Evolutionary conservation across 2,329 filamentous ascomycete species (phyloP).

Genomic region (Periconia digitata): DNA sequence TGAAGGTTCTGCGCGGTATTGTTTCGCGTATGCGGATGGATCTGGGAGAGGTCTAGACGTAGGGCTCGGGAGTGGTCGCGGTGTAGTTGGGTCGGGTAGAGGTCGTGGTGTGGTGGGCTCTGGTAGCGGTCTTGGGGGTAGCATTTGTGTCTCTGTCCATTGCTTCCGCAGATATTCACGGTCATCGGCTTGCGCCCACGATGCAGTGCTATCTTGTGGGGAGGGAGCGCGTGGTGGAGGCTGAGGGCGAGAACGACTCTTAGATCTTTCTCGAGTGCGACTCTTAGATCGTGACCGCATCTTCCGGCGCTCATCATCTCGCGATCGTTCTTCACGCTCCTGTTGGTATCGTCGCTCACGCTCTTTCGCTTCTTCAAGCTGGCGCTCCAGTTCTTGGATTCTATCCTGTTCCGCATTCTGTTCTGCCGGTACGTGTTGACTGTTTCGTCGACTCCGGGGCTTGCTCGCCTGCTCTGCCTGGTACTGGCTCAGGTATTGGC

Average conservation of each 20-base stretch:
- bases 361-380: slow-evolving; percentile 68
- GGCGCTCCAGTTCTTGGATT: slow-evolving; percentile 76
- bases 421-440: slow-evolving; percentile 45
- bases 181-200: slow-evolving; percentile 65
- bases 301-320: slow-evolving; percentile 39
- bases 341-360: slow-evolving; percentile 65
- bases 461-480: slow-evolving; percentile 64
- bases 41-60: slow-evolving; percentile 35
- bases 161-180: slow-evolving; percentile 64
- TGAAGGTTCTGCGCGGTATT: slow-evolving; percentile 53
- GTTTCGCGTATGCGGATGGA: slow-evolving; percentile 34
- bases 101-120: slow-evolving; percentile 21
- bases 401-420: slow-evolving; percentile 64
- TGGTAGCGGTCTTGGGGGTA: slow-evolving; percentile 39
- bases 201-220: slow-evolving; percentile 58
- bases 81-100: slow-evolving; percentile 17
- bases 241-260: slow-evolving; percentile 35
- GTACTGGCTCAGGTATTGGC: slow-evolving; percentile 86
- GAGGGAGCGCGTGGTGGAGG: slow-evolving; percentile 42
- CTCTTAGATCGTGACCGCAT: slow-evolving; percentile 41
- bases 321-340: slow-evolving; percentile 58
- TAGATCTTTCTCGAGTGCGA: slow-evolving; percentile 37
- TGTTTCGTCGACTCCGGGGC: slow-evolving; percentile 38
- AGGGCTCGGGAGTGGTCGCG: slow-evolving; percentile 54
- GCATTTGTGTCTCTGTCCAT: slow-evolving; percentile 48